These are phyloP conservation scores for Hyparrhenia diplandra DNA, from an alignment of 176 grass and related monocot species.

Conservation along the genomic window DNA sequence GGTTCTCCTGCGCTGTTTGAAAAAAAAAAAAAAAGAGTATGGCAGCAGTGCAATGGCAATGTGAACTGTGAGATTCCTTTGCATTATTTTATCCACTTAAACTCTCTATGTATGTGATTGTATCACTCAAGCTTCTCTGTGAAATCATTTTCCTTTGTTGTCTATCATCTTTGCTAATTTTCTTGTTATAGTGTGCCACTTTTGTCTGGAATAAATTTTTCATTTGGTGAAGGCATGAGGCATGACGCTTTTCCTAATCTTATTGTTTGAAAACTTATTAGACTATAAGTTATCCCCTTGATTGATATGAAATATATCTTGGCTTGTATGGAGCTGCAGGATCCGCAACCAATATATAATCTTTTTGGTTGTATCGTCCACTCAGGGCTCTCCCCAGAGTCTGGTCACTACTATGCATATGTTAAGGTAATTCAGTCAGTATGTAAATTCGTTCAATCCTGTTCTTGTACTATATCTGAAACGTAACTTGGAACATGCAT, in stretches of 20 bases:
- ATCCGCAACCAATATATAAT: conserved; percentile 65
- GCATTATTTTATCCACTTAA: neutral
- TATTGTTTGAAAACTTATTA: neutral
- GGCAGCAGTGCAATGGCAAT: neutral
- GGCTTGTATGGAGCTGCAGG: conserved; percentile 46
- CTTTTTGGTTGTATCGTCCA: conserved; percentile 95
- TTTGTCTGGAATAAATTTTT: neutral
- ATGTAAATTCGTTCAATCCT: conserved; percentile 18
- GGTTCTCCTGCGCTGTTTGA: too few species aligned
- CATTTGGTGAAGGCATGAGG: neutral
- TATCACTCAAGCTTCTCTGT: neutral
- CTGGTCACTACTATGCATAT: conserved; percentile 99
- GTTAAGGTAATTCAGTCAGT: conserved; percentile 65
- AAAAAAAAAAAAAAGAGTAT: too few species aligned
- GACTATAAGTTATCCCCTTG: neutral
- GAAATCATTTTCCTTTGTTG: neutral
- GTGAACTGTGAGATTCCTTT: conserved; percentile 5
- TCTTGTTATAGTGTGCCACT: neutral
- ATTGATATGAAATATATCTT: conserved; percentile 29
- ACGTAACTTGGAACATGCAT: conserved; percentile 19
- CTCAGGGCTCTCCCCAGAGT: conserved; percentile 78
- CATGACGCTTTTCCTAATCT: neutral
- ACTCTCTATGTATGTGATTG: neutral
- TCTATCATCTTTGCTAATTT: neutral
- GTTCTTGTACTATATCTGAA: conserved; percentile 13